Conservation (phyloP, 225 moss, liverwort and hornwort genomes). For the Marchantia polymorpha region DNA sequence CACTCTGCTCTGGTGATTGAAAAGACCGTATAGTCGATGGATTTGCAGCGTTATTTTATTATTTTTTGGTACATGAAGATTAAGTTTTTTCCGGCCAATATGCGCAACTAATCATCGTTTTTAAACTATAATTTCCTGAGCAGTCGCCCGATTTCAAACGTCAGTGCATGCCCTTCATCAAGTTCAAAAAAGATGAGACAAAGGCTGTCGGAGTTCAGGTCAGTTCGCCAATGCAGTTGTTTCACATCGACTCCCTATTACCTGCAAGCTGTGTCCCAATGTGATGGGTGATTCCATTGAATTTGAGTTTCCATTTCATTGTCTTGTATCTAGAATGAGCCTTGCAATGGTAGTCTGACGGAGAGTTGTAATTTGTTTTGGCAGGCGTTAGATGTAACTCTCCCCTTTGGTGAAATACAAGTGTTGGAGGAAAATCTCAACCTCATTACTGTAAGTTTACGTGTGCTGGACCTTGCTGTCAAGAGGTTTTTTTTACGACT, state of each 20-base stretch:
- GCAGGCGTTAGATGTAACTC: conserved; percentile 81
- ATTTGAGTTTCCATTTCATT: neutral
- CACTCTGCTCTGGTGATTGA: neutral
- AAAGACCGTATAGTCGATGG: no score
- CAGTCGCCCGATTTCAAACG: conserved; percentile 56
- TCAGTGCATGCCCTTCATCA: conserved; percentile 98
- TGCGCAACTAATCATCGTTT: neutral
- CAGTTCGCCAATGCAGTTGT: neutral
- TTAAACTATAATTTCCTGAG: no score
- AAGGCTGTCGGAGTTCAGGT: conserved; percentile 59
- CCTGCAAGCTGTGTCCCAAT: neutral
- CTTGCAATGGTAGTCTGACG: neutral
- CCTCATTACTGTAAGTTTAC: conserved; percentile 43
- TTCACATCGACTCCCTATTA: neutral
- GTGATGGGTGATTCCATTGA: neutral
- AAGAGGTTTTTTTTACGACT: neutral
- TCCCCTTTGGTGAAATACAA: conserved; percentile 77
- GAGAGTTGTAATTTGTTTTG: neutral
- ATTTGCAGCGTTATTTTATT: no score
- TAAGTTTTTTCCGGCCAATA: neutral
- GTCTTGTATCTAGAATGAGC: neutral
- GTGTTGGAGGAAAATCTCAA: conserved; percentile 60
- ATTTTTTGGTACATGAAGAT: neutral
- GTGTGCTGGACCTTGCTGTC: no score
- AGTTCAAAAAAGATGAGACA: conserved; percentile 90